Base-by-base conservation (phyloP, 2,329 filamentous ascomycete species). In the Stemphylium lycopersici region DNA sequence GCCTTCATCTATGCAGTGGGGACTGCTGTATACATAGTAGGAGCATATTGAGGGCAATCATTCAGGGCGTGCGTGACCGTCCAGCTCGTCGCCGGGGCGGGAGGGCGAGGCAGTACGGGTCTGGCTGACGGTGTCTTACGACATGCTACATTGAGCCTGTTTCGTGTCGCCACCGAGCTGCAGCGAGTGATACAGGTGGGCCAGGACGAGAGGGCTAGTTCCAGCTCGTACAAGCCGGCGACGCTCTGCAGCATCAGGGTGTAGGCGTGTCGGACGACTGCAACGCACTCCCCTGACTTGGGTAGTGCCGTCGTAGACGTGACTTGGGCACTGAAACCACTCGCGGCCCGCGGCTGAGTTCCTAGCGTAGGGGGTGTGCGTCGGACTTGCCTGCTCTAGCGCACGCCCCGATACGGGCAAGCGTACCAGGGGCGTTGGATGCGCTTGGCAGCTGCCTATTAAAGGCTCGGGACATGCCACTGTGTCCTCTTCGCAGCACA, bases 381-480 rank as follows among this genome's bases (percentile, higher is more conserved):
- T 53, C 54, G 57, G 50, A 43, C 37, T 50, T 48, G 51, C 29
- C 12, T 20, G 11, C 20, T 40, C 42, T 52, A 49, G 56, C 54
- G 40, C 43, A 22, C 22, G 15, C 13, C 53, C 55, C 29, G 8
- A 50, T 50, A 11, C 37, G 44, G 63, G 6, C 53, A 54, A 64
- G 65, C 58, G 55, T 22, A 46, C 44, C 56, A 62, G 64, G 64
- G 61, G 53, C 42, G 22, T 24, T 33, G 38, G 37, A 43, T 42
- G 45, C 38, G 48, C 55, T 61, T 55, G 41, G 53, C 55, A 47
- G 59, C 54, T 62, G 63, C 66, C 67, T 71, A 61, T 67, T 72
- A 73, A 74, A 75, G 72, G 65, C 65, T 66, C 65, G 61, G 61
- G 48, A 69, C 57, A 66, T 67, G 70, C 71, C 70, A 73, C 70